Base-by-base conservation (phyloP, 2,329 filamentous ascomycete genomes). In the Pseudocercospora fuligena region DNA sequence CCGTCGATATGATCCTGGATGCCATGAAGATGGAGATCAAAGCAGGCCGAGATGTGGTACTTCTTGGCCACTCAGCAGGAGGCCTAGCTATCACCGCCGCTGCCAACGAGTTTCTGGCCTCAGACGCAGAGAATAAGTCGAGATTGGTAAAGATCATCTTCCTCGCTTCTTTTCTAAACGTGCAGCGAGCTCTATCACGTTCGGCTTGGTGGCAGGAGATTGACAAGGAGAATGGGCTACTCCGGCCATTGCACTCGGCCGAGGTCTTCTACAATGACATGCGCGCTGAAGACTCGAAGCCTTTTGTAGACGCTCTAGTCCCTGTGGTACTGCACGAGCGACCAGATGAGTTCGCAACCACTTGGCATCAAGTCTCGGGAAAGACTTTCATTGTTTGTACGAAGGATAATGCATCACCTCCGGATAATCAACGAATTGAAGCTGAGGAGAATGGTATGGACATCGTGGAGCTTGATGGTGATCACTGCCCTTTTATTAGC, bases 201-300 rank as follows among this genome's bases (percentile, higher is more conserved):
- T 16, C 5, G 5, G 19, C 40, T 16, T 46, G 14, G 14, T n/a
- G 40, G 40, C 40, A 46, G 7, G 14, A 46, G 1, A 21, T 49
- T 14, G n/a, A 49, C 11, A 23, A 19, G 21, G 46, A 49, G 46
- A 49, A 47, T n/a, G 5, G 21, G 21, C 43, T 47, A 8, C n/a
- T 47, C n/a, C 21, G 6, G n/a, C n/a, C n/a, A 21, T 23, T 19
- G 43, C 43, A 23, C 21, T 47, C 43, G 21, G 56, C 56, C n/a
- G 31, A 59, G 21, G 31, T 59, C 11, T 59, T 59, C 29, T 59
- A 59, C 19, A 59, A 40, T 14, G 56, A 43, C n/a, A 59, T 59
- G 56, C 12, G n/a, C 56, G 56, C 19, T 7, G 56, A 33, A n/a
- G 29, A 59, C 11, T 59, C 56, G 56, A 59, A 43, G 21, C 56